Percentiles rank a stretch among this genome's conserved stretches.
phyloP scores from a whole-genome alignment of 140 eudicot species.

The Anethum foeniculum region DNA sequence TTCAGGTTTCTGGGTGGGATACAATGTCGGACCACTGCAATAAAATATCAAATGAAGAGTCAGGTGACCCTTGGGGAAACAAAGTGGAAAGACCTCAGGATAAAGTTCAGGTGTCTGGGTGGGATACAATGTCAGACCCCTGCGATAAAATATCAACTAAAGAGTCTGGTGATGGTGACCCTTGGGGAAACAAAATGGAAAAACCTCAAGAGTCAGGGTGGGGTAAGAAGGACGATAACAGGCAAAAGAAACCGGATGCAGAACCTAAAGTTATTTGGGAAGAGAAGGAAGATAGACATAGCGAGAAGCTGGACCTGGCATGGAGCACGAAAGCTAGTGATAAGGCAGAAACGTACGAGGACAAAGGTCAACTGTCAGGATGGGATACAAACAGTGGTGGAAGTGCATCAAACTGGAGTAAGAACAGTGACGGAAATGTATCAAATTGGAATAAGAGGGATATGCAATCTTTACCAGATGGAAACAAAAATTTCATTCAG shows the following conservation, averaged over 20 bases:
- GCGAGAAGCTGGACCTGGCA: neutral
- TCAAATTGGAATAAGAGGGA: neutral
- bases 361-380: neutral
- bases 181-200: neutral
- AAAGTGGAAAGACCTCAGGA: neutral
- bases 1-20: neutral
- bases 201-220: neutral
- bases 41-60: neutral
- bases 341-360: neutral
- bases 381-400: constrained; percentile 1
- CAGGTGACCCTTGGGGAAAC: constrained; percentile 8
- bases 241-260: neutral
- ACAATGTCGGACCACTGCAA: neutral
- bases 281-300: neutral
- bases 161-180: neutral
- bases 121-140: constrained; percentile 2
- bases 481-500: neutral
- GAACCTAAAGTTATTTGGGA: neutral
- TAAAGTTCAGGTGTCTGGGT: constrained; percentile 11
- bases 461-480: neutral
- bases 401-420: neutral
- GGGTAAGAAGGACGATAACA: constrained; percentile 1
- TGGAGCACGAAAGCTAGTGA: neutral
- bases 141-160: neutral
- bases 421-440: neutral